Base-by-base conservation (phyloP, 1,284 basidiomycete species). In the Chondrostereum purpureum region DNA sequence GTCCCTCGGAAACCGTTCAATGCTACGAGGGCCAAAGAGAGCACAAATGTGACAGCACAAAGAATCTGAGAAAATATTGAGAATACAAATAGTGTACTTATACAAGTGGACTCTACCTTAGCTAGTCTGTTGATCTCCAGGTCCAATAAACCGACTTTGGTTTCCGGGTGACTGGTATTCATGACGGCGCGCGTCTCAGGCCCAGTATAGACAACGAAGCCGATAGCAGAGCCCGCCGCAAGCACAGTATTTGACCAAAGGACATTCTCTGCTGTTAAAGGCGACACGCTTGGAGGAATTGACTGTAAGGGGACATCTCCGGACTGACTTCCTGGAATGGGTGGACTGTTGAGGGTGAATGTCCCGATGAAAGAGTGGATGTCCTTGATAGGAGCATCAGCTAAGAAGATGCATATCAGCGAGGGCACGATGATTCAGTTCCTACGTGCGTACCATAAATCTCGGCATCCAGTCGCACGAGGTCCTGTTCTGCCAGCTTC, bases 211-310 rank as follows among this genome's bases (percentile, higher is more conserved):
- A 96, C 76, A 3, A 99, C 84, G 44, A 98, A 79, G 0, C 95
- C 94, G 34, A 98, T 78, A 0, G 92, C 94, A 12, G 86, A 88
- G 0, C 96, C 95, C 0, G 95, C 92, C 10, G 96, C 95, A 14
- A 99, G 74, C 1, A 99, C 96, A 0, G 96, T 99, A 61, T 99
- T 98, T 0, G 95, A 83, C 95, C 95, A 99, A 3, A 99, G 71
- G 18, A 94, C 78, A 61, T 99, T 98, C 59, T 99, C 96, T 0
- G 90, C 92, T 0, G 89, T 88, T 27, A 93, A 71, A 0, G 93
- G 89, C 35, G 86, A 81, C 10, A 90, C 75, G 0, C 75, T 78
- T 1, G 83, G 79, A 1, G 82, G 79, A 0, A 78, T 67, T 8
- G 68, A 69, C 2, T 72, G 70, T 17, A 86, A 68, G 31, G 69